Base-by-base conservation (phyloP, 75 land plant genomes). In the Pinus taeda region DNA sequence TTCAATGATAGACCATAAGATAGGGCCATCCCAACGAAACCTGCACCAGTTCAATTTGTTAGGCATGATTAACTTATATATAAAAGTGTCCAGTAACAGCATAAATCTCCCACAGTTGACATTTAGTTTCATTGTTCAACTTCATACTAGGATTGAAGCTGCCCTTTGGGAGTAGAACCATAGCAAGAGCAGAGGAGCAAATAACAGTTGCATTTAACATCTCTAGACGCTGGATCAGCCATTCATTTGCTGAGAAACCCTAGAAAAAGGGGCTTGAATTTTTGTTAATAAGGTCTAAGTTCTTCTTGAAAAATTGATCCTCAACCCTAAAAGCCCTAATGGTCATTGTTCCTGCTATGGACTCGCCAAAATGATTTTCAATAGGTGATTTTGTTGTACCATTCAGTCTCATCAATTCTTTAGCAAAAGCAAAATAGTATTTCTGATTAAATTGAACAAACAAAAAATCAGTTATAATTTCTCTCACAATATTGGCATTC, bases 1-100 rank as follows among this genome's bases (percentile, higher is more conserved):
- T 83, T 86, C 71, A 86, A 75, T 22, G 88, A 86, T n/a, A 86
- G 86, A n/a, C 82, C 88, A 70, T 86, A 86, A 4, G 74, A 79
- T 57, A 86, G 1, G 33, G 33, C 33, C 33, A 30, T 30, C 33
- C 33, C 33, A 30, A 30, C 33, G 1, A 30, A 30, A 22, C 88
- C 88, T 86, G 85, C 56, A 71, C 20, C 42, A 22, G 20, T 42
- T 29, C 21, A 63, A 57, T 18, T 21, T 5, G 21, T n/a, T 15
- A 12, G 1, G 65, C 21, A 2, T 21, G 63, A 9, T 17, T 3
- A 11, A 1, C 20, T 61, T 61, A 30, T 18, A 60, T 1, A 76
- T 76, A 29, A 30, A 15, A 73, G 45, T 3, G 7, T 22, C 49
- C 24, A 66, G 36, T 8, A 71, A 17, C 79, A 15, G 15, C 14